phyloP scores from a whole-genome alignment of 163 green algal genomes.

The Scenedesmus sp. region DNA sequence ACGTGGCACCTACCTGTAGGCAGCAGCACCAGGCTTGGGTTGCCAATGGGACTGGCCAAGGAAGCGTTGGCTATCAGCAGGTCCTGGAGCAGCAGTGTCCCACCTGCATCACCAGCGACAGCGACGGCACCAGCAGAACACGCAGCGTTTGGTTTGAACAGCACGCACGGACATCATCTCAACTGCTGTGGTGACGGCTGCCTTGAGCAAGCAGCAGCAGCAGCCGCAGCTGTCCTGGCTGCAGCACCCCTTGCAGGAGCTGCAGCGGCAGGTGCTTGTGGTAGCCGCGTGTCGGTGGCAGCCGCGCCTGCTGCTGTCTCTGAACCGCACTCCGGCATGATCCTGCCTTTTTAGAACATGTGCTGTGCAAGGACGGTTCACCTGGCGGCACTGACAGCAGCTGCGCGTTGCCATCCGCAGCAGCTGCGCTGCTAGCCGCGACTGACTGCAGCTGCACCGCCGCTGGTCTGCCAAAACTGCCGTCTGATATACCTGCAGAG shows the following conservation, averaged over 20 bases:
- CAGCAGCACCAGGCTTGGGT: constrained; percentile 27
- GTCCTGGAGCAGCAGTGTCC: constrained; percentile 27
- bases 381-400: background rate
- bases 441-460: background rate
- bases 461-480: background rate
- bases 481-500: background rate
- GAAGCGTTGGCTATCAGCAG: background rate
- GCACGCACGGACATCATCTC: no score
- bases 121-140: background rate
- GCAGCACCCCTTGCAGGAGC: no score
- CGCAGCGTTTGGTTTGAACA: no score
- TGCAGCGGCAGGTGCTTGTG: no score
- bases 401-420: background rate
- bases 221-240: no score
- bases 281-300: no score
- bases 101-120: constrained; percentile 14
- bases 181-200: no score
- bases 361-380: background rate
- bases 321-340: no score
- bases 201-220: no score
- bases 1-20: background rate
- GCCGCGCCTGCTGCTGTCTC: no score
- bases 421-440: background rate
- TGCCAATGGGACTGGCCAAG: background rate
- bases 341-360: background rate